These are phyloP conservation scores for Picea glauca DNA, from an alignment of 75 land plant genomes.

Conservation along the genomic window DNA sequence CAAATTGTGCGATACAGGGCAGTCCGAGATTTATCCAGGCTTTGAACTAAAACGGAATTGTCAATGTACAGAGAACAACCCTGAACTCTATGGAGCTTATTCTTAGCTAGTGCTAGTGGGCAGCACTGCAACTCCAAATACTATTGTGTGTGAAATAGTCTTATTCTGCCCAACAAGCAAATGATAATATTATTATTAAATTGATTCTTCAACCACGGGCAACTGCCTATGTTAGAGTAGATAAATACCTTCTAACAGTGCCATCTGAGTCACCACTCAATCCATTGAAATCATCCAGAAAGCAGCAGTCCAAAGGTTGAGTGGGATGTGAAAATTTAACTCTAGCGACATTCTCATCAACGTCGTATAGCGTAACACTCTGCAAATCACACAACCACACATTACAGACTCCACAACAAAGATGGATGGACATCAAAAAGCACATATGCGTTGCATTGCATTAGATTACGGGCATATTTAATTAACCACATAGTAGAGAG, in stretches of 20 bases:
- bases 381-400: conserved; percentile 14
- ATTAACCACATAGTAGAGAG: background rate
- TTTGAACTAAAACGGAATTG: too few species aligned
- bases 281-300: conserved; percentile 52
- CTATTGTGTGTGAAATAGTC: too few species aligned
- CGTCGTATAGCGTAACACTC: conserved; percentile 76
- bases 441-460: background rate
- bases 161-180: too few species aligned
- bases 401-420: background rate
- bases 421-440: background rate
- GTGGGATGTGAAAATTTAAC: conserved; percentile 35
- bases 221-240: too few species aligned
- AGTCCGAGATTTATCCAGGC: too few species aligned
- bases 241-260: conserved; percentile 54
- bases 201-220: too few species aligned
- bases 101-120: too few species aligned
- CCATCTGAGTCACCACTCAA: conserved; percentile 61
- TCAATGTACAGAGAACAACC: too few species aligned
- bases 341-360: conserved; percentile 43
- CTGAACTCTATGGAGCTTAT: too few species aligned
- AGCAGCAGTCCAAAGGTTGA: conserved; percentile 82
- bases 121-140: too few species aligned
- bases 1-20: too few species aligned
- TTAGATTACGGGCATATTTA: background rate
- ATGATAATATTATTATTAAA: too few species aligned